Evolutionary conservation across 306 rosid genomes (phyloP), one percentile per base, ranked within the genome.

Genomic region (Vicia sativa): DNA sequence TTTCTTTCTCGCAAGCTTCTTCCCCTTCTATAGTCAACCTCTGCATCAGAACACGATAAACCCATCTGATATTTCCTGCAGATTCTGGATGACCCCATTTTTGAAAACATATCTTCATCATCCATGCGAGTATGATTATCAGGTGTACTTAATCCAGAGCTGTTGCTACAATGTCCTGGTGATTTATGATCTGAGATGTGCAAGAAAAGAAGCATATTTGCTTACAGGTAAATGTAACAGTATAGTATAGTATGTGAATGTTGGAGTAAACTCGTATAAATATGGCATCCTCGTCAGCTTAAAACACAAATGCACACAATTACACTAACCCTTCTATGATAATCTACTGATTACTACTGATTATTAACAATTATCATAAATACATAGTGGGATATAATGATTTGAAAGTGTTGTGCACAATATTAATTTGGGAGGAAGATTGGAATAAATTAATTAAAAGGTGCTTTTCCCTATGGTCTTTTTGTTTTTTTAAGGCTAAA

Each of bases 1-100:
- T 82, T 88, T 73, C 82, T 67, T 77, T 86, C 96, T 65, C 87
- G 80, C 62, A 82, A 77, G 91, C 91, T 88, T 83, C 97, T 87
- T 55, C 97, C 91, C 80, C 97, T 82, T 70, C 99, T 82, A 73
- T 95, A 95, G 79, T 95, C 99, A 69, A 95, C 74, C 84, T 95
- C 97, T 7, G 99, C 99, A 74, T 95, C 99, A 9, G 99, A 95
- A 83, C 95, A 82, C 5, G 99, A 93, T 41, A 78, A 73, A 9
- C 96, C 96, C 81, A 84, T 71, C 65, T 71, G 87, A 76, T 85
- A 83, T 82, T 84, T 91, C 80, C 87, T 80, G 80, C 78, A 67
- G 38, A 55, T 68, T 81, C 83, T 87, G 15, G 87, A 79, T 6
- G 89, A 79, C 59, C 88, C 95, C 83, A 82, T 66, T 76, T 75